Evolutionary conservation across 1,284 basidiomycete genomes (phyloP).

Genomic region (Anthracocystis walkeri): DNA sequence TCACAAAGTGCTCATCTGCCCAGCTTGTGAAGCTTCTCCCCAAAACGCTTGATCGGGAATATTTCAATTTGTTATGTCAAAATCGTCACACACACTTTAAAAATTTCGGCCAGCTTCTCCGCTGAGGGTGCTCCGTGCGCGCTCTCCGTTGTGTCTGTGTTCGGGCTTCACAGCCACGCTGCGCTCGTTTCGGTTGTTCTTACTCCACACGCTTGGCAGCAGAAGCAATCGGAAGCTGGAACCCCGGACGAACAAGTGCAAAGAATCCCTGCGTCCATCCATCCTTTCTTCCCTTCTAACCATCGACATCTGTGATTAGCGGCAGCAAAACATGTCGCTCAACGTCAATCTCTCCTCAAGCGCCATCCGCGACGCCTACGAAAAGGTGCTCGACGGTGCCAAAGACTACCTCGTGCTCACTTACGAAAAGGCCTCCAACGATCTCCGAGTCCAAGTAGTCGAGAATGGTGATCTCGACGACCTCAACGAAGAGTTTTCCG

Average conservation of each 20-base stretch:
- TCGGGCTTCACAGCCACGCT: constrained; percentile 35
- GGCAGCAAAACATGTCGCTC: constrained; percentile 63
- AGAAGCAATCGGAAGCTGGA: not conserved
- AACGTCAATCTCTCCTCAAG: constrained; percentile 78
- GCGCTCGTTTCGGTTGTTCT: not conserved
- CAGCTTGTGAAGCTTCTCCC: no score
- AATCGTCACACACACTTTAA: no score
- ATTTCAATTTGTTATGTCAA: no score
- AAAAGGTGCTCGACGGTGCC: constrained; percentile 70
- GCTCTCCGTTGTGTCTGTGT: not conserved
- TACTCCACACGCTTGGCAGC: constrained; percentile 2
- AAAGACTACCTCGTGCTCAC: constrained; percentile 90
- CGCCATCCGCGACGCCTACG: constrained; percentile 72
- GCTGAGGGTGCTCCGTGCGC: constrained; percentile 10
- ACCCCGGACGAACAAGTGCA: not conserved
- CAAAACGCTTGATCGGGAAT: no score
- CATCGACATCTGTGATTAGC: not conserved
- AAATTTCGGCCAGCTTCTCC: no score
- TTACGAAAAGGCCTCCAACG: constrained; percentile 86
- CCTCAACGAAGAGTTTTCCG: constrained; percentile 91
- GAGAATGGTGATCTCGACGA: constrained; percentile 80
- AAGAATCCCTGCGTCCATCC: not conserved
- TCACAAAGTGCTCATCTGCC: no score
- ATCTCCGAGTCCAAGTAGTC: constrained; percentile 86
- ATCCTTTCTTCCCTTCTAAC: not conserved